Percentiles rank a stretch among this genome's conserved stretches.
These are phyloP conservation scores for Filobasidium floriforme DNA, from an alignment of 768 basidiomycete genomes.

Conservation along the genomic window DNA sequence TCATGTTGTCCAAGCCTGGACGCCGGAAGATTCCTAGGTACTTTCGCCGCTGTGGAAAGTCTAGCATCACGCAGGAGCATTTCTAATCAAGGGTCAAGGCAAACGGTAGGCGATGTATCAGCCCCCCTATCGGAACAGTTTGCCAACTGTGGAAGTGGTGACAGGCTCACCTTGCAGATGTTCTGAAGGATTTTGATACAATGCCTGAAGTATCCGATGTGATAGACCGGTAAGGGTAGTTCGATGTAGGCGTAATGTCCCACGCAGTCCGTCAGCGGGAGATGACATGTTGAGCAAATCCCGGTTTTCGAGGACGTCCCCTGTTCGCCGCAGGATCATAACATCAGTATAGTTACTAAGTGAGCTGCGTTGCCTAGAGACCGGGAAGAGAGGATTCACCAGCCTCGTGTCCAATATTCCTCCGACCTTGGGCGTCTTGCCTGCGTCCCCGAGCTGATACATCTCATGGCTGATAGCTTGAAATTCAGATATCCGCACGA, in stretches of 20 bases:
- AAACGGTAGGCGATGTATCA: too few relatives aligned
- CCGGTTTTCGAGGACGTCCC: conserved; percentile 89
- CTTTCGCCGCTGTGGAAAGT: conserved; percentile 72
- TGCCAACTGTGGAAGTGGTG: neutral
- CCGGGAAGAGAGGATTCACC: conserved; percentile 50
- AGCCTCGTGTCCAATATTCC: conserved; percentile 88
- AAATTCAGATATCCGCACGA: conserved; percentile 91
- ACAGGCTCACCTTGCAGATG: conserved; percentile 76
- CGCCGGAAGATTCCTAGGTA: conserved; percentile 86
- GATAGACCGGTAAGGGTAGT: conserved; percentile 90
- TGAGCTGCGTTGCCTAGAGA: neutral
- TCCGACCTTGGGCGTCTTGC: conserved; percentile 74
- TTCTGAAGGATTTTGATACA: conserved; percentile 86
- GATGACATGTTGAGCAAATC: conserved; percentile 90
- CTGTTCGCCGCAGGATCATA: conserved; percentile 47
- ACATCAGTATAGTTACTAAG: neutral
- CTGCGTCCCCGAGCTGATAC: conserved; percentile 56
- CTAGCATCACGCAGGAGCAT: conserved; percentile 83
- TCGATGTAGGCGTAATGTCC: conserved; percentile 99
- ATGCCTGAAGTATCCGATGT: conserved; percentile 97
- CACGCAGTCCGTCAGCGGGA: conserved; percentile 85
- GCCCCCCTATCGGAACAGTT: too few relatives aligned
- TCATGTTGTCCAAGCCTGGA: conserved; percentile 83
- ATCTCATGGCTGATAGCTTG: conserved; percentile 89
- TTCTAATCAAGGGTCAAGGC: conserved; percentile 47